Evolutionary conservation across 768 basidiomycete species (phyloP).

Genomic region (Trametes gibbosa): DNA sequence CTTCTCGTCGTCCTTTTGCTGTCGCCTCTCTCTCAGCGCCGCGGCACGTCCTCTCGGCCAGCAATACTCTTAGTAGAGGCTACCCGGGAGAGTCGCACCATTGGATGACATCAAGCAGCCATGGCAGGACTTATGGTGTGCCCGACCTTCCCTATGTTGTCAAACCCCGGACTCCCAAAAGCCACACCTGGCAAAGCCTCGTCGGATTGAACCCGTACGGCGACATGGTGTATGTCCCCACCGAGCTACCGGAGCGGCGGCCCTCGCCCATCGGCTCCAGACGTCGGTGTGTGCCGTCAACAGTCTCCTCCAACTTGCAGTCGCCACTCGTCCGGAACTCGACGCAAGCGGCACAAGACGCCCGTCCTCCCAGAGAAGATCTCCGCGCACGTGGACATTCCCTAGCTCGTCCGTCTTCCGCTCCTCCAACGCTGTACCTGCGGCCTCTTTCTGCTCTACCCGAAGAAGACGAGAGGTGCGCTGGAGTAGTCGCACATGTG

Average conservation of each 20-base stretch:
- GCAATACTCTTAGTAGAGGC: too few species aligned
- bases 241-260: background rate
- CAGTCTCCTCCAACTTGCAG: background rate
- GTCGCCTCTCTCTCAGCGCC: too few species aligned
- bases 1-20: background rate
- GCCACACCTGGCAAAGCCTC: background rate
- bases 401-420: background rate
- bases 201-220: background rate
- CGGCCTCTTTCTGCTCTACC: background rate
- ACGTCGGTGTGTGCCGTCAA: background rate
- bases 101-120: too few species aligned
- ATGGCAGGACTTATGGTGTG: too few species aligned
- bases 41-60: too few species aligned
- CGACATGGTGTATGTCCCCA: background rate
- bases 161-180: background rate
- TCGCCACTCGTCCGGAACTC: background rate
- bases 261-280: conserved; percentile 3
- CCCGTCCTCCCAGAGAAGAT: background rate
- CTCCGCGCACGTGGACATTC: background rate
- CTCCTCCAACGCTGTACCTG: background rate
- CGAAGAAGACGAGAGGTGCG: background rate
- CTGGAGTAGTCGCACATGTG: background rate
- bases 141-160: background rate
- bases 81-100: too few species aligned
- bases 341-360: background rate